Percentiles rank a stretch among this genome's conserved stretches.
These are phyloP conservation scores for Xylaria castorea DNA, from an alignment of 495 filamentous ascomycete genomes.

Conservation along the genomic window DNA sequence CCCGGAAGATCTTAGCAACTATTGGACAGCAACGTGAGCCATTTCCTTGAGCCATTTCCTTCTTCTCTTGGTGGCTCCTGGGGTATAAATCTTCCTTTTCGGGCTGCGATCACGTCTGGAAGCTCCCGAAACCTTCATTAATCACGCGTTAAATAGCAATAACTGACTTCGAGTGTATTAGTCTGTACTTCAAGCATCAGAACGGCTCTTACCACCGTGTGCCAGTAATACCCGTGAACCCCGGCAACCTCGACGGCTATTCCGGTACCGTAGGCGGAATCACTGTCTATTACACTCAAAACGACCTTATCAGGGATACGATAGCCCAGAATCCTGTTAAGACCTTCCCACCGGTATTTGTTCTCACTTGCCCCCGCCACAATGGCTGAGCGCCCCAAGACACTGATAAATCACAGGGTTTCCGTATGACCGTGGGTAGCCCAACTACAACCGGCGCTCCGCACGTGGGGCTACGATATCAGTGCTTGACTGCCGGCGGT, in stretches of 20 bases:
- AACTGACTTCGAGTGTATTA: background rate
- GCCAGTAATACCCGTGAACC: constrained; percentile 55
- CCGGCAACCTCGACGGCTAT: constrained; percentile 26
- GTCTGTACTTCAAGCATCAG: constrained; percentile 58
- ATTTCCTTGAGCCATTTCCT: background rate
- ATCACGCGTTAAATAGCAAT: background rate
- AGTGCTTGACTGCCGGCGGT: constrained; percentile 49
- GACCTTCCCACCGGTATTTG: constrained; percentile 52
- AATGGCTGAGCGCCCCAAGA: background rate
- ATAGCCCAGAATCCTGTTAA: constrained; percentile 49
- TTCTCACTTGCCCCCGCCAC: constrained; percentile 31
- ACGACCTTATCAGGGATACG: constrained; percentile 49
- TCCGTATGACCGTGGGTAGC: constrained; percentile 61
- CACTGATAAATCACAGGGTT: constrained; percentile 48
- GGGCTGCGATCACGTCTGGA: background rate
- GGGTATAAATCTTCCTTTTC: background rate
- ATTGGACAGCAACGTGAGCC: constrained; percentile 55
- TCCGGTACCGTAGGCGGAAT: constrained; percentile 48
- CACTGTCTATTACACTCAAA: constrained; percentile 62
- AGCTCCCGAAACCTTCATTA: background rate
- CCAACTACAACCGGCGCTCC: constrained; percentile 42
- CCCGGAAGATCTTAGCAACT: constrained; percentile 57
- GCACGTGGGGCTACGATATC: constrained; percentile 53
- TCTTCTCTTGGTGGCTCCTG: background rate
- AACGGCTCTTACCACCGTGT: constrained; percentile 61